These are phyloP conservation scores for Melampsora larici-populina DNA, from an alignment of 1,284 basidiomycete genomes.

Conservation along the genomic window DNA sequence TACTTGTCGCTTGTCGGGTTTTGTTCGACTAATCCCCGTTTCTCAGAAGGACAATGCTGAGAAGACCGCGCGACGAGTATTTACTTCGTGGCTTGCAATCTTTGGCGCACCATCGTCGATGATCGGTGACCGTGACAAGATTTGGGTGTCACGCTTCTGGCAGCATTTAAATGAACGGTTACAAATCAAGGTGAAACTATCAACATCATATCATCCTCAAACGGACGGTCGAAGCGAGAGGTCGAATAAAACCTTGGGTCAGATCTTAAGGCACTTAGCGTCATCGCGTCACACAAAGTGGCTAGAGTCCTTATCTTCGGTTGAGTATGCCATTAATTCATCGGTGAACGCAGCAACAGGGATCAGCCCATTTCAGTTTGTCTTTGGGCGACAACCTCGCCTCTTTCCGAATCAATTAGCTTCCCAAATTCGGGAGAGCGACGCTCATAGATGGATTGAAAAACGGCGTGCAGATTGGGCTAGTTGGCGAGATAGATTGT, in stretches of 20 bases:
- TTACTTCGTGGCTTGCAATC: too few species aligned
- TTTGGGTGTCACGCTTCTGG: too few species aligned
- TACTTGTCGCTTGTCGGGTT: too few species aligned
- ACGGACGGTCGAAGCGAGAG: too few species aligned
- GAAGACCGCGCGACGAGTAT: too few species aligned
- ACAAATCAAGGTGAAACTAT: too few species aligned
- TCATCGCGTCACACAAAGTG: slow-evolving; percentile 49
- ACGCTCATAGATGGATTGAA: neutral
- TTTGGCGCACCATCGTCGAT: too few species aligned
- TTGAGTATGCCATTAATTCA: slow-evolving; percentile 45
- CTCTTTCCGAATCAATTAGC: slow-evolving; percentile 44
- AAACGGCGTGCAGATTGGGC: neutral
- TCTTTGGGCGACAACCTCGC: slow-evolving; percentile 39
- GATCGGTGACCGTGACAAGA: too few species aligned
- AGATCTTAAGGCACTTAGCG: slow-evolving; percentile 37
- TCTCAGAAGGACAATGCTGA: too few species aligned
- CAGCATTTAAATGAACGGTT: too few species aligned
- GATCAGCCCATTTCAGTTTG: slow-evolving; percentile 42
- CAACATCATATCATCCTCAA: too few species aligned
- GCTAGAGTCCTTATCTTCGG: slow-evolving; percentile 25
- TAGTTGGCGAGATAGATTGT: neutral
- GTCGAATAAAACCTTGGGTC: slow-evolving; percentile 52
- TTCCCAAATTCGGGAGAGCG: neutral
- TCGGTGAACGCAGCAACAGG: slow-evolving; percentile 45
- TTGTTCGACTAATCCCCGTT: too few species aligned